Conservation (phyloP, 2,329 filamentous ascomycete genomes). For the Fusarium palustre region DNA sequence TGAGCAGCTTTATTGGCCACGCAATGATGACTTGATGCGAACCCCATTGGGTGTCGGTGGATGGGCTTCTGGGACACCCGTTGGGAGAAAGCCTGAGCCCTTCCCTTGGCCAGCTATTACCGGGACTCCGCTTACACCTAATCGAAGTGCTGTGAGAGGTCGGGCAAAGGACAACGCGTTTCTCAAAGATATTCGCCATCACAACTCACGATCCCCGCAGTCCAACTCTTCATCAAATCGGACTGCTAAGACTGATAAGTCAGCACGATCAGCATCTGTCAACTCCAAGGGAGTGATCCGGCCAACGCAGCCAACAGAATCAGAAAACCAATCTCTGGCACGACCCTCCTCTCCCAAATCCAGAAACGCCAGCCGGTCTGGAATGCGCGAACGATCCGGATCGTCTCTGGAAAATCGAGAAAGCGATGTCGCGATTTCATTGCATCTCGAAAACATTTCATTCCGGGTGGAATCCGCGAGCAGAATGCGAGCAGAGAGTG, state of each 20-base stretch:
- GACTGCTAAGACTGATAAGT: conserved; percentile 2
- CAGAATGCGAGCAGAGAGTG: not conserved
- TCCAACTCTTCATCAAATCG: conserved; percentile 18
- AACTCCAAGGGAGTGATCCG: no score
- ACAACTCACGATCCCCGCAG: conserved; percentile 6
- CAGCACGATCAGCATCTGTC: not conserved
- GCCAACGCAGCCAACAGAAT: no score
- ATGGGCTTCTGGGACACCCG: conserved; percentile 26
- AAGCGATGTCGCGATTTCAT: conserved; percentile 18
- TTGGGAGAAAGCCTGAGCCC: conserved; percentile 37
- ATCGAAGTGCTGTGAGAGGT: not conserved
- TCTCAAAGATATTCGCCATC: not conserved
- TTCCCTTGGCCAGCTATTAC: conserved; percentile 40
- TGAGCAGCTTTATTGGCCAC: conserved; percentile 38
- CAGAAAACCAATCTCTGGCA: not conserved
- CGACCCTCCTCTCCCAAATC: conserved; percentile 53
- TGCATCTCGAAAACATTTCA: conserved; percentile 44
- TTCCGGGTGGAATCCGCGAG: conserved; percentile 43
- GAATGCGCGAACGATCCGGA: conserved; percentile 39
- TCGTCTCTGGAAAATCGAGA: conserved; percentile 30
- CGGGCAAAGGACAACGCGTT: not conserved
- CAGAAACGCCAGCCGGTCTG: conserved; percentile 51
- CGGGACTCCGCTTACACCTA: not conserved
- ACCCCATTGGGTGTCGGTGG: conserved; percentile 24
- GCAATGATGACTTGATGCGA: conserved; percentile 23